A percentile compares a stretch with the other conserved stretches of the same genome.
These are phyloP conservation scores for Prunus salicina DNA, from an alignment of 306 rosid species.

Conservation along the genomic window DNA sequence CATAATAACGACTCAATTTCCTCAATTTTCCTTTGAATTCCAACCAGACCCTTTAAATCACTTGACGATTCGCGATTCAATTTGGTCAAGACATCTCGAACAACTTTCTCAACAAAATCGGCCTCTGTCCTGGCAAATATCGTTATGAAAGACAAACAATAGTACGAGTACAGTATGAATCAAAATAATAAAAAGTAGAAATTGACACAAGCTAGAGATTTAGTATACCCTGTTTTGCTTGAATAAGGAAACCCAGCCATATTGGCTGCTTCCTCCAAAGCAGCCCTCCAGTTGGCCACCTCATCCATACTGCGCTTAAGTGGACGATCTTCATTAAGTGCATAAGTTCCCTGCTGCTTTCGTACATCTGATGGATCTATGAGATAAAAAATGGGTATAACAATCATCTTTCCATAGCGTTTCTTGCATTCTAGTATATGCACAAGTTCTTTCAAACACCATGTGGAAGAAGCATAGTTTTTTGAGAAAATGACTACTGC, in stretches of 20 bases:
- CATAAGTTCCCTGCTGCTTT: background rate
- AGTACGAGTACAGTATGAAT: background rate
- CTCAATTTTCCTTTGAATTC: background rate
- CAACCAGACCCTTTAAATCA: constrained; percentile 10
- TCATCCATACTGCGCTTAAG: background rate
- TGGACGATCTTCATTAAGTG: background rate
- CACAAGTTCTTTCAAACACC: too few species aligned
- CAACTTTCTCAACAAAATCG: background rate
- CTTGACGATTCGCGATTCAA: background rate
- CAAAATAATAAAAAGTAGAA: background rate
- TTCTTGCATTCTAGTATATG: too few species aligned
- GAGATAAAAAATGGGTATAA: too few species aligned
- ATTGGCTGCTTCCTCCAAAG: background rate
- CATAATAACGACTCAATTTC: background rate
- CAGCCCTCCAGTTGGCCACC: background rate
- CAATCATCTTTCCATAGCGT: too few species aligned
- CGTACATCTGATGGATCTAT: background rate
- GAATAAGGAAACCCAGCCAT: constrained; percentile 9
- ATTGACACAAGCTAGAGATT: background rate
- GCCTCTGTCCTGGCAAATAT: constrained; percentile 6
- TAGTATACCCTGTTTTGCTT: background rate
- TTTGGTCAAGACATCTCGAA: background rate
- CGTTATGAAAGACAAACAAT: background rate
- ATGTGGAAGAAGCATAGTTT: too few species aligned
- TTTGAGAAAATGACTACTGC: too few species aligned